A percentile compares a stretch with the other conserved stretches of the same genome.
Evolutionary conservation across 2,329 filamentous ascomycete species (phyloP).

Genomic region (Cryphonectria japonica): DNA sequence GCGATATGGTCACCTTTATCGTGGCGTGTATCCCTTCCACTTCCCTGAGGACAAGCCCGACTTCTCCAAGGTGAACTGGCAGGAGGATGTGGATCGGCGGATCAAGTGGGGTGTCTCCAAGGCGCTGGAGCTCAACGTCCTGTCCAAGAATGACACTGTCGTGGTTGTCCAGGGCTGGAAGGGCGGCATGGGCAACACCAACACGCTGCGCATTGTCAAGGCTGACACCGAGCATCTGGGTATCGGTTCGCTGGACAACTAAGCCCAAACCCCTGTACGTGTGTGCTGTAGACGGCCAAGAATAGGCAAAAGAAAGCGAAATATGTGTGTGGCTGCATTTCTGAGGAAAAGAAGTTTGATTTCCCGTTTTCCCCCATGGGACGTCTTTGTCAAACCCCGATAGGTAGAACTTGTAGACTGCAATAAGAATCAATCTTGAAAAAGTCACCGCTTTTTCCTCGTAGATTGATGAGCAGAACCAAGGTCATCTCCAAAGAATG

Average conservation of each 20-base stretch:
- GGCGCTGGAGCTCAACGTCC: slow-evolving; percentile 79
- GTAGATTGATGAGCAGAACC: not conserved
- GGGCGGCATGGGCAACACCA: slow-evolving; percentile 90
- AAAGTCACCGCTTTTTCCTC: not conserved
- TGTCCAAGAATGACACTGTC: slow-evolving; percentile 73
- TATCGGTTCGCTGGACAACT: slow-evolving; percentile 47
- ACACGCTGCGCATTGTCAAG: slow-evolving; percentile 72
- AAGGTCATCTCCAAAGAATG: not conserved
- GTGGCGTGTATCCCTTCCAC: slow-evolving; percentile 96
- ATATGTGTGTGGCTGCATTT: slow-evolving; percentile 1
- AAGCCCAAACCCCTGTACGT: not conserved
- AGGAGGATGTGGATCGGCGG: slow-evolving; percentile 96
- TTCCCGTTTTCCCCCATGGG: slow-evolving; percentile 4
- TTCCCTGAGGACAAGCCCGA: slow-evolving; percentile 94
- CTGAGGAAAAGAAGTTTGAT: slow-evolving; percentile 5
- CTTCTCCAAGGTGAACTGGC: slow-evolving; percentile 92
- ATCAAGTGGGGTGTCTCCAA: slow-evolving; percentile 95
- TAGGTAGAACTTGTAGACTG: slow-evolving; percentile 9
- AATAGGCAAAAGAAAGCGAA: not conserved
- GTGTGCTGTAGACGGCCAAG: slow-evolving; percentile 4
- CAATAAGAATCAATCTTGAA: slow-evolving; percentile 1
- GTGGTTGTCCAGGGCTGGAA: slow-evolving; percentile 90
- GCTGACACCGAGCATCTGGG: slow-evolving; percentile 63
- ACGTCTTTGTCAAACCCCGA: not conserved
- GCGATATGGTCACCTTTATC: slow-evolving; percentile 92